A percentile compares a stretch with the other conserved stretches of the same genome.
phyloP scores from a whole-genome alignment of 75 land plant genomes.

The Selaginella moellendorffii region DNA sequence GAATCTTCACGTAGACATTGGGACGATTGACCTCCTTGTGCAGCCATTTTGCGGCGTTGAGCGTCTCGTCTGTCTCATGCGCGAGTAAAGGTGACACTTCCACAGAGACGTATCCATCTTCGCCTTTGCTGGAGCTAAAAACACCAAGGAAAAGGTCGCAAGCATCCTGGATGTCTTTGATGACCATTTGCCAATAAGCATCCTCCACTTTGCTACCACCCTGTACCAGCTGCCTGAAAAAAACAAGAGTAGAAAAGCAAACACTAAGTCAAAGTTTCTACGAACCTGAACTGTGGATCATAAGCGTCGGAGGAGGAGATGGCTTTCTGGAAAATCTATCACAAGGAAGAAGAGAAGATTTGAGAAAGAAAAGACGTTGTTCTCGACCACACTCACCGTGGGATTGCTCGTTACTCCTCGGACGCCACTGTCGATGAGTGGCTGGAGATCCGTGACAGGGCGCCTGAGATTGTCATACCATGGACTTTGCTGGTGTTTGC shows the following conservation, averaged over 20 bases:
- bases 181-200: constrained; percentile 88
- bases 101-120: constrained; percentile 91
- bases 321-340: constrained; percentile 96
- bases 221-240: constrained; percentile 57
- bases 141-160: constrained; percentile 75
- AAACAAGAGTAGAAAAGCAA: too few species aligned
- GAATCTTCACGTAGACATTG: constrained; percentile 90
- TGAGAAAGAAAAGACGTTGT: not conserved
- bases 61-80: constrained; percentile 55
- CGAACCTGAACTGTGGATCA: constrained; percentile 91
- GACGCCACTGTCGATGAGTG: constrained; percentile 76
- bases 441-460: constrained; percentile 81
- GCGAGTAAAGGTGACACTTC: constrained; percentile 96
- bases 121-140: constrained; percentile 67
- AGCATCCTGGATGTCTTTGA: constrained; percentile 95
- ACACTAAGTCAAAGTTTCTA: too few species aligned
- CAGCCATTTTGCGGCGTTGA: constrained; percentile 92
- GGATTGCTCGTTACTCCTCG: constrained; percentile 99
- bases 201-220: constrained; percentile 64
- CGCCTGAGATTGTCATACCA: constrained; percentile 97
- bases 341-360: not conserved
- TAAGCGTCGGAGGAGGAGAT: constrained; percentile 81
- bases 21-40: constrained; percentile 55
- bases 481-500: constrained; percentile 77
- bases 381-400: constrained; percentile 53